These are phyloP conservation scores for Stylosanthes scabra DNA, from an alignment of 331 rosid genomes.

Conservation along the genomic window DNA sequence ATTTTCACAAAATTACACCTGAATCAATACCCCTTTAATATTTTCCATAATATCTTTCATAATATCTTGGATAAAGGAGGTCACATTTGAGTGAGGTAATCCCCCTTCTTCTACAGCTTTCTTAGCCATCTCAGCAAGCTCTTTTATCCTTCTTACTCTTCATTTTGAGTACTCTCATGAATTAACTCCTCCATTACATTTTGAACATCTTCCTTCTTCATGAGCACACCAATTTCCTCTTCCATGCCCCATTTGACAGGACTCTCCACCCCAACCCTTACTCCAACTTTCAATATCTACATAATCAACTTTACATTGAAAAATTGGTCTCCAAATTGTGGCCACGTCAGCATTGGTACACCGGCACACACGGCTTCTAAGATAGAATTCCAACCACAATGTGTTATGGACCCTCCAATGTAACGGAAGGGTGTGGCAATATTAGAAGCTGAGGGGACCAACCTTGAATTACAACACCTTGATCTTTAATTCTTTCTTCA, in stretches of 20 bases:
- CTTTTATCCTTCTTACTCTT: conserved; percentile 34
- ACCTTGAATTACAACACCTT: conserved; percentile 11
- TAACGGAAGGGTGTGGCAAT: neutral
- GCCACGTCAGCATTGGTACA: neutral
- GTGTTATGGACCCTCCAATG: neutral
- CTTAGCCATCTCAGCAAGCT: conserved; percentile 39
- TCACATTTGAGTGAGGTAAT: conserved; percentile 37
- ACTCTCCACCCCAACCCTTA: neutral
- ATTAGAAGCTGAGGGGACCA: conserved; percentile 34
- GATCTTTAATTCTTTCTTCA: neutral
- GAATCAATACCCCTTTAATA: no score
- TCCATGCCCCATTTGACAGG: conserved; percentile 3
- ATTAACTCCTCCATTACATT: conserved; percentile 7
- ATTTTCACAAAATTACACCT: no score
- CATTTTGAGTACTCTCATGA: conserved; percentile 33
- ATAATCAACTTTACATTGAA: neutral
- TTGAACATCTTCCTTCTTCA: conserved; percentile 35
- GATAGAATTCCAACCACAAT: neutral
- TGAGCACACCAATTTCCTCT: conserved; percentile 37
- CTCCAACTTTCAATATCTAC: neutral
- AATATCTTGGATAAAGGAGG: conserved; percentile 19
- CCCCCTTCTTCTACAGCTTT: conserved; percentile 44
- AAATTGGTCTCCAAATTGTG: neutral
- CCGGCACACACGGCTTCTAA: neutral
- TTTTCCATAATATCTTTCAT: neutral